Conservation (phyloP, 106 monocot genomes). For the Allium fistulosum region DNA sequence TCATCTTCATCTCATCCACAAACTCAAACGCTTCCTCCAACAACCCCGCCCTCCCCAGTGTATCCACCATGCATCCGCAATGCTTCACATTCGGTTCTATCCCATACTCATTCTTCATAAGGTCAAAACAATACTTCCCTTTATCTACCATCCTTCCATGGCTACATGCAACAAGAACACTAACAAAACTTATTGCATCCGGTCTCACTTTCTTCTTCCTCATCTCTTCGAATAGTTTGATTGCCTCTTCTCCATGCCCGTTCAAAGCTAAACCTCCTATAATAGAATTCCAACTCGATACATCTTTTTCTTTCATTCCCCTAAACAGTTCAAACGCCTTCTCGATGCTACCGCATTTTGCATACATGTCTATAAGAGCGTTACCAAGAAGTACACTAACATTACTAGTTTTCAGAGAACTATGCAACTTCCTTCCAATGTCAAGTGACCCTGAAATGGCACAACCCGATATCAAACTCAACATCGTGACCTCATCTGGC, state of each 20-base stretch:
- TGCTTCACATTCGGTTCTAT: conserved; percentile 60
- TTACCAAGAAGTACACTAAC: conserved; percentile 28
- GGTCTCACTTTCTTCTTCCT: conserved; percentile 23
- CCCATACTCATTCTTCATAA: conserved; percentile 40
- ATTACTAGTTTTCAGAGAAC: neutral
- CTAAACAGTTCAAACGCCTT: conserved; percentile 34
- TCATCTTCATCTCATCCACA: conserved; percentile 27
- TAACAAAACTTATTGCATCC: conserved; percentile 57
- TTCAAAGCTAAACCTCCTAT: conserved; percentile 56
- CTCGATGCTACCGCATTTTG: conserved; percentile 67
- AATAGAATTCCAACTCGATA: conserved; percentile 55
- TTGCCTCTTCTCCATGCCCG: conserved; percentile 27
- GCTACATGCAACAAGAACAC: conserved; percentile 51
- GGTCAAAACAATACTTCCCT: conserved; percentile 30
- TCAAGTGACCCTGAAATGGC: conserved; percentile 38
- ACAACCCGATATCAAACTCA: conserved; percentile 45
- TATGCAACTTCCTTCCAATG: conserved; percentile 30
- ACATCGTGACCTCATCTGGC: conserved; percentile 55
- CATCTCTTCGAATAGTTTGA: conserved; percentile 44
- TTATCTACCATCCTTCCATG: conserved; percentile 51
- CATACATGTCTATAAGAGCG: conserved; percentile 83
- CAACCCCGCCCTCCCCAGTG: conserved; percentile 46
- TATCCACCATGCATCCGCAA: conserved; percentile 72
- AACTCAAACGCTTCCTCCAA: conserved; percentile 39
- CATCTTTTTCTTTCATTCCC: conserved; percentile 47